Evolutionary conservation across 78 protist genomes (phyloP).

Genomic region (Cavenderia fasciculata): DNA sequence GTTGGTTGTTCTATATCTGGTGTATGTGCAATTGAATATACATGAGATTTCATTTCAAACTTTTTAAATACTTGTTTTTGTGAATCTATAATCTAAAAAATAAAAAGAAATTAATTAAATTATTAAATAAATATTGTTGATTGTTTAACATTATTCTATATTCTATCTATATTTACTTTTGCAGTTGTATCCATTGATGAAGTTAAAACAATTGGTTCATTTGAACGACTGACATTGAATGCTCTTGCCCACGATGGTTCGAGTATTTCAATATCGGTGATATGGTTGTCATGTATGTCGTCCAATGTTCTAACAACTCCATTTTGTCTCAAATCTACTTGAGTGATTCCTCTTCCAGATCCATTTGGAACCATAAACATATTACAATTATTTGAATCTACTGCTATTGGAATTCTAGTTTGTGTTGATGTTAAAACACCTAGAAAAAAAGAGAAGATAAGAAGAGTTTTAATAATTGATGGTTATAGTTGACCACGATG

Average conservation of each 20-base stretch:
- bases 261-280: slow-evolving; percentile 35
- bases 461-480: too few species aligned
- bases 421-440: background rate
- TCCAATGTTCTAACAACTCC: slow-evolving; percentile 1
- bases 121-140: background rate
- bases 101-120: too few species aligned
- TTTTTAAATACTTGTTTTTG: slow-evolving; percentile 1
- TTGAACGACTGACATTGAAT: background rate
- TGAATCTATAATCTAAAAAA: background rate
- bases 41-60: slow-evolving; percentile 7
- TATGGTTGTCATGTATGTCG: slow-evolving; percentile 27
- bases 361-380: slow-evolving; percentile 22
- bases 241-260: slow-evolving; percentile 34
- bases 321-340: slow-evolving; percentile 28
- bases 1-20: slow-evolving; percentile 35
- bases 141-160: background rate
- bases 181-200: slow-evolving; percentile 4
- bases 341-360: slow-evolving; percentile 38
- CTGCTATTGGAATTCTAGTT: slow-evolving; percentile 30
- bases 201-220: background rate
- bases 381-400: slow-evolving; percentile 15
- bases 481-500: too few species aligned
- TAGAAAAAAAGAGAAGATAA: too few species aligned
- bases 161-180: background rate
- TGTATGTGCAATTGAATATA: slow-evolving; percentile 8